Percentiles rank a stretch among this genome's conserved stretches.
phyloP scores from a whole-genome alignment of 768 basidiomycete species.

The Trametes meyenii region DNA sequence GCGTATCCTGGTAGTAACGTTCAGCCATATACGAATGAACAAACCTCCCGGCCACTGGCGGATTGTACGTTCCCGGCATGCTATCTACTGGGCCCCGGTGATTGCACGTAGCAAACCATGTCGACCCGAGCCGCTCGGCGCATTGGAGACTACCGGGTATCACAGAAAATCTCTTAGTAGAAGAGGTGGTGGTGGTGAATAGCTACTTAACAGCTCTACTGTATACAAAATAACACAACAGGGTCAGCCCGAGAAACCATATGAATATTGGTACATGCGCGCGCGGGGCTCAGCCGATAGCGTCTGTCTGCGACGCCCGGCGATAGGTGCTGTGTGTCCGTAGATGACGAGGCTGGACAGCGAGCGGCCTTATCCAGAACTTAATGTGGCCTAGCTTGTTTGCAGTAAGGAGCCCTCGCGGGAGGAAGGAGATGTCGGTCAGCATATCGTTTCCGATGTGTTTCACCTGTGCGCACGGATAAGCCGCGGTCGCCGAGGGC shows the following conservation, averaged over 20 bases:
- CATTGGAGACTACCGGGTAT: no score
- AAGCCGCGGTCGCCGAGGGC: background rate
- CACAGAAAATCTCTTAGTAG: no score
- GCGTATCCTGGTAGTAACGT: no score
- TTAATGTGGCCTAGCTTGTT: slow-evolving; percentile 78
- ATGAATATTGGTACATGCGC: background rate
- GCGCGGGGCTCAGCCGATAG: background rate
- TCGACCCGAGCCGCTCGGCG: no score
- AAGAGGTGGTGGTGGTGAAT: background rate
- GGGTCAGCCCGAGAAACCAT: background rate
- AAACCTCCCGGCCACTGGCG: no score
- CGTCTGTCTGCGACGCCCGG: slow-evolving; percentile 21
- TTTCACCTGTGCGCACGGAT: slow-evolving; percentile 60
- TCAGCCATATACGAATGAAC: no score
- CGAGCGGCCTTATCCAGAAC: slow-evolving; percentile 82
- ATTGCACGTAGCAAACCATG: no score
- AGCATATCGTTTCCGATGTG: slow-evolving; percentile 81
- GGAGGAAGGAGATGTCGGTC: slow-evolving; percentile 74
- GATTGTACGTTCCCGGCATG: no score
- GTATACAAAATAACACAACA: slow-evolving; percentile 15
- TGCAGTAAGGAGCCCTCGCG: slow-evolving; percentile 76
- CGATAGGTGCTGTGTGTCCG: slow-evolving; percentile 28
- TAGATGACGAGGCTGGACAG: slow-evolving; percentile 38
- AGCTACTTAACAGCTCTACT: background rate
- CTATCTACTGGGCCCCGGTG: no score